Percentiles rank a stretch among this genome's conserved stretches.
phyloP scores from a whole-genome alignment of 2,329 filamentous ascomycete species.

The Colletotrichum theobromicola region DNA sequence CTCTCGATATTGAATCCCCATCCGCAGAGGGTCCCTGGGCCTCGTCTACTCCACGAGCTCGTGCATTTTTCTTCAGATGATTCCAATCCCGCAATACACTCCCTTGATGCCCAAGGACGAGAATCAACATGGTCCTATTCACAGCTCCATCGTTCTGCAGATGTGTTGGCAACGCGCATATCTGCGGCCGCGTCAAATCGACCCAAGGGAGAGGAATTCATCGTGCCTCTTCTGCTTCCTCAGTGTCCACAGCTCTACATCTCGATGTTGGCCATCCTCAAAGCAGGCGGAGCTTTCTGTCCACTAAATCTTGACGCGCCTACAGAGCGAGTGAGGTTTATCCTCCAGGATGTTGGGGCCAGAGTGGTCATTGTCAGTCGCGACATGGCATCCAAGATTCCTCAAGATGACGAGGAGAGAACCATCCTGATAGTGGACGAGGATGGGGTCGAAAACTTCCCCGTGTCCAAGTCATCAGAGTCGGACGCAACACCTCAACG shows the following conservation, averaged over 20 bases:
- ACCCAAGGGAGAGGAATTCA: constrained; percentile 14
- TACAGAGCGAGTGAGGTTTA: constrained; percentile 77
- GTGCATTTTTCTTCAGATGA: constrained; percentile 49
- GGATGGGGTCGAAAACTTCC: background rate
- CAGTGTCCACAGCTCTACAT: constrained; percentile 82
- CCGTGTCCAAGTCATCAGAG: background rate
- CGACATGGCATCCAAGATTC: constrained; percentile 47
- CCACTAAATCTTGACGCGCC: constrained; percentile 83
- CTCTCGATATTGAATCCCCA: constrained; percentile 53
- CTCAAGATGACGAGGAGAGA: constrained; percentile 28
- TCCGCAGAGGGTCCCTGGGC: constrained; percentile 45
- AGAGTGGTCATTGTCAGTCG: constrained; percentile 69
- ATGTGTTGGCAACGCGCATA: constrained; percentile 60
- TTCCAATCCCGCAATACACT: constrained; percentile 64
- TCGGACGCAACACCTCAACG: constrained; percentile 32
- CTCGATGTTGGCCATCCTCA: constrained; percentile 76
- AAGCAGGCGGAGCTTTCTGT: constrained; percentile 85
- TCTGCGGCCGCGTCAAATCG: constrained; percentile 21
- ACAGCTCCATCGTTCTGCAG: constrained; percentile 64
- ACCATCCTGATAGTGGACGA: constrained; percentile 44
- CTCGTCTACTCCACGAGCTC: constrained; percentile 60
- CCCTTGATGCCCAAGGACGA: constrained; percentile 47
- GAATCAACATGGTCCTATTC: constrained; percentile 62
- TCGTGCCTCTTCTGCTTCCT: constrained; percentile 79
- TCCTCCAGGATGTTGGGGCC: constrained; percentile 78